Evolutionary conservation across 202 grass and related monocot genomes (phyloP).

Genomic region (Brachypodium distachyon): DNA sequence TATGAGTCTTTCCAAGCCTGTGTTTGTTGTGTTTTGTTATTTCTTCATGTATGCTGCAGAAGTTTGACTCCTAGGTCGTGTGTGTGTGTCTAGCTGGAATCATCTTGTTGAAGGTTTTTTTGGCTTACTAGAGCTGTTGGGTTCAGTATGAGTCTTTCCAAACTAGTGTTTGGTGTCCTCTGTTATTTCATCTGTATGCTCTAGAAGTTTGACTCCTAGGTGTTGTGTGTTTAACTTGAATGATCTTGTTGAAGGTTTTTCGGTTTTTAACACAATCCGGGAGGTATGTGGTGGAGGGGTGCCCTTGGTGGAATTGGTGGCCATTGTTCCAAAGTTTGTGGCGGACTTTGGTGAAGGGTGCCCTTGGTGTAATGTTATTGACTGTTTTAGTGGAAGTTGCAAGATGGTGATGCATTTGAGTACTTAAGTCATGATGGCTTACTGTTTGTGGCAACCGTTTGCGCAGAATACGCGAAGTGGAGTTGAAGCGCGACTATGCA

Average conservation of each 20-base stretch:
- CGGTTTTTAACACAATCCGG: slow-evolving; percentile 80
- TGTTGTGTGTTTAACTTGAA: slow-evolving; percentile 74
- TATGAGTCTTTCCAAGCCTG: not conserved
- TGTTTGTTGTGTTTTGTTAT: slow-evolving; percentile 18
- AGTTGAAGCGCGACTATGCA: slow-evolving; percentile 98
- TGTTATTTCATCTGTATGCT: slow-evolving; percentile 36
- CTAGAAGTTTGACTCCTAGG: slow-evolving; percentile 40
- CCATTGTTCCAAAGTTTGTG: slow-evolving; percentile 76
- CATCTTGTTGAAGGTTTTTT: not conserved
- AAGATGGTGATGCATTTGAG: slow-evolving; percentile 61
- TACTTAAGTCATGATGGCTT: slow-evolving; percentile 74
- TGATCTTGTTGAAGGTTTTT: slow-evolving; percentile 99
- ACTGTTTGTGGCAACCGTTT: slow-evolving; percentile 88
- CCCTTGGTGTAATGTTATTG: slow-evolving; percentile 89
- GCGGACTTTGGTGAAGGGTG: slow-evolving; percentile 73
- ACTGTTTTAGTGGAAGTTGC: slow-evolving; percentile 74
- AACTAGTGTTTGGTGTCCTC: slow-evolving; percentile 18
- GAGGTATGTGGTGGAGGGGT: slow-evolving; percentile 96
- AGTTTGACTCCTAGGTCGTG: slow-evolving; percentile 21
- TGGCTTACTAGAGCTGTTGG: not conserved
- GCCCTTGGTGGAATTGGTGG: slow-evolving; percentile 88
- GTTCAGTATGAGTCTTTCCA: not conserved
- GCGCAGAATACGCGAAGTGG: slow-evolving; percentile 98
- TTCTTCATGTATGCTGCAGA: slow-evolving; percentile 33
- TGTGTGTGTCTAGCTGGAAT: not conserved